Evolutionary conservation across 208 protist species (phyloP), one percentile per base, ranked within the genome.

Genomic region (Porcisia hertigi): DNA sequence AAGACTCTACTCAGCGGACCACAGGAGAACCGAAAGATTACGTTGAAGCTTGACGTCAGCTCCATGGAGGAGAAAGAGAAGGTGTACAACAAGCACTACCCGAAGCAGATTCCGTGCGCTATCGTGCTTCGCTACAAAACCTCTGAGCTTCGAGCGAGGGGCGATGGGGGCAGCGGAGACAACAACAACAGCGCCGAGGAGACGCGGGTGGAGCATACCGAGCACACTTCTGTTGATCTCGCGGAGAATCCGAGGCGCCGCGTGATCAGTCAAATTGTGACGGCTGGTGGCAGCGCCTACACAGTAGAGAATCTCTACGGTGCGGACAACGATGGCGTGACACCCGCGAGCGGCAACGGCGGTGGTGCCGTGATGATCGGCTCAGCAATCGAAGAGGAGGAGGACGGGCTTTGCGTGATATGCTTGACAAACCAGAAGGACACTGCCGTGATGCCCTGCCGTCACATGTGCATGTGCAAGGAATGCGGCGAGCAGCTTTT

Each of bases 401-500:
- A 97, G 75, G 89, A 95, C 59, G 89, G 85, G 5, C 85, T 97
- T 47, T 99, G 97, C 62, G 96, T 99, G 20, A 97, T 99, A 80
- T 99, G 97, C 84, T 84, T 99, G 55, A 96, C 92, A 36, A 94
- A 98, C 74, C 70, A 81, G 41, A 92, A 95, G 76, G 92, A 98
- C 73, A 98, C 95, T 4, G 89, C 90, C 0, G 94, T 98, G 34
- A 96, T 98, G 88, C 97, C 97, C 55, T 99, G 97, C 77, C 89
- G 97, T 20, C 96, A 98, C 78, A 96, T 99, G 94, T 98, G 95
- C 76, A 91, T 98, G 78, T 98, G 97, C 82, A 91, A 94, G 80
- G 87, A 88, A 52, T 98, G 97, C 77, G 96, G 95, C n/a, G 91
- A 98, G 86, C 83, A 95, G 80, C 89, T 98, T 69, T 79, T 97